phyloP scores from a whole-genome alignment of 2,329 filamentous ascomycete species.

The Aspergillus viridinutans region DNA sequence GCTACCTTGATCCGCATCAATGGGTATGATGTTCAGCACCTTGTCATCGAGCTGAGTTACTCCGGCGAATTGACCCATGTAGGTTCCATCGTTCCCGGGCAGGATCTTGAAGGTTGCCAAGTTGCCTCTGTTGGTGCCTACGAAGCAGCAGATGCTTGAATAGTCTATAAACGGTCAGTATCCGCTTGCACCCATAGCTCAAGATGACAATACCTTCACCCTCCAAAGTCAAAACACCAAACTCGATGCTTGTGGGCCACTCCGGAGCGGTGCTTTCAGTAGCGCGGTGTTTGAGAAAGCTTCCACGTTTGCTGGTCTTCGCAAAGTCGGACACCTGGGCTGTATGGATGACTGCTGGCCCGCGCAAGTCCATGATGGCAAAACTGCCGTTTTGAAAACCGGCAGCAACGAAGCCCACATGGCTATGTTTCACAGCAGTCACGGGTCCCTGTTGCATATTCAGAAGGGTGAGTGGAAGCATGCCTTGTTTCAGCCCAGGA shows the following conservation, averaged over 20 bases:
- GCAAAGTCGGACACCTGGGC: slow-evolving; percentile 67
- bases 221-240: slow-evolving; percentile 88
- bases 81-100: slow-evolving; percentile 65
- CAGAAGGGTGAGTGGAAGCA: slow-evolving; percentile 75
- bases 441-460: slow-evolving; percentile 80
- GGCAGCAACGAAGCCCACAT: slow-evolving; percentile 84
- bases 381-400: slow-evolving; percentile 81
- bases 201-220: slow-evolving; percentile 60
- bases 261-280: slow-evolving; percentile 54
- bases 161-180: slow-evolving; percentile 55
- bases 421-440: slow-evolving; percentile 75
- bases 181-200: not conserved
- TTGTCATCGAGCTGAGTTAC: slow-evolving; percentile 61
- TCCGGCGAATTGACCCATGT: slow-evolving; percentile 69
- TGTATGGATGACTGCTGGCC: slow-evolving; percentile 77
- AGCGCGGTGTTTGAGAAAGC: slow-evolving; percentile 58
- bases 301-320: slow-evolving; percentile 71
- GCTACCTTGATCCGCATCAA: slow-evolving; percentile 72
- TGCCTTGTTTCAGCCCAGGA: slow-evolving; percentile 67
- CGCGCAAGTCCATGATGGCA: slow-evolving; percentile 80
- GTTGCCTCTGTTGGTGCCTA: slow-evolving; percentile 80
- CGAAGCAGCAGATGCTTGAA: slow-evolving; percentile 88
- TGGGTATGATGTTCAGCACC: slow-evolving; percentile 72
- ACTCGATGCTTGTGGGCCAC: slow-evolving; percentile 78
- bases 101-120: slow-evolving; percentile 87